Conservation (phyloP, 768 basidiomycete species). For the Trametes elegans region DNA sequence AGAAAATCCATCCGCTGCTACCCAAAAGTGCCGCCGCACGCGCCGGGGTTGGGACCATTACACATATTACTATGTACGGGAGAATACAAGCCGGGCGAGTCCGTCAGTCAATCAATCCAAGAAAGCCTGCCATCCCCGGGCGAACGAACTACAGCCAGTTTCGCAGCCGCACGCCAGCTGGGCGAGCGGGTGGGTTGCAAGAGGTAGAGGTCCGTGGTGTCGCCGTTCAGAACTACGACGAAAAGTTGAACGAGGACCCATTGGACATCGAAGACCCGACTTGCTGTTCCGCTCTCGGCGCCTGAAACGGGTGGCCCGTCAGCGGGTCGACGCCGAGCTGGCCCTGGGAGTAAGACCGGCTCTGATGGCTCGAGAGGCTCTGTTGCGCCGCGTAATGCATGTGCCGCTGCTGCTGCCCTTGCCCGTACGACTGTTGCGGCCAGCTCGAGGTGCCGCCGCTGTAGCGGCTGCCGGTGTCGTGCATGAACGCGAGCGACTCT, state of each 20-base stretch:
- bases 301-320: neutral
- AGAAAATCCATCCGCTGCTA: conserved; percentile 5
- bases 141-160: no score
- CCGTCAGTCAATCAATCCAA: no score
- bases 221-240: neutral
- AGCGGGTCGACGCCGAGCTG: conserved; percentile 7
- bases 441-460: neutral
- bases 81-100: neutral
- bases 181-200: neutral
- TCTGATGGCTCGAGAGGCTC: neutral
- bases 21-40: conserved; percentile 1
- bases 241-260: conserved; percentile 6
- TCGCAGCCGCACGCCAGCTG: neutral
- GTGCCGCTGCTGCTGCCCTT: conserved; percentile 5
- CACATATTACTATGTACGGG: neutral
- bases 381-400: neutral
- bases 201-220: neutral
- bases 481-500: conserved; percentile 20
- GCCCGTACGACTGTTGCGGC: neutral
- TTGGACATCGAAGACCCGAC: conserved; percentile 2
- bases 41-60: neutral
- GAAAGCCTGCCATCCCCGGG: no score
- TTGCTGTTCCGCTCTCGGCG: conserved; percentile 10
- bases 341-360: neutral
- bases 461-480: conserved; percentile 14